These are phyloP conservation scores for Daphne laureola DNA, from an alignment of 441 rosid species.

Conservation along the genomic window DNA sequence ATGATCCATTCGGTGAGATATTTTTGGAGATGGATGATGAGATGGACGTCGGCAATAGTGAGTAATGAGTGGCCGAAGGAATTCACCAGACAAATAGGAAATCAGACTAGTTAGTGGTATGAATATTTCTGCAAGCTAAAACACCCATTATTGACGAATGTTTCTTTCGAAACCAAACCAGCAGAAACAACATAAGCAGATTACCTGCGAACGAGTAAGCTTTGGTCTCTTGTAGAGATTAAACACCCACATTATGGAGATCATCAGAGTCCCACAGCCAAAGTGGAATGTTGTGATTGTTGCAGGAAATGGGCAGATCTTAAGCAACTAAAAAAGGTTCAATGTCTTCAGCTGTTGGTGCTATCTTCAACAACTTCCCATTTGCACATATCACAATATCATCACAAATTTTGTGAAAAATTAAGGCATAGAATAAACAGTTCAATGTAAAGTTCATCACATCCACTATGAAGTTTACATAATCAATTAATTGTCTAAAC, in stretches of 20 bases:
- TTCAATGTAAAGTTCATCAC: not conserved
- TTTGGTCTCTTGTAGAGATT: constrained; percentile 47
- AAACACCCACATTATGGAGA: constrained; percentile 44
- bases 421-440: not conserved
- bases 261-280: constrained; percentile 49
- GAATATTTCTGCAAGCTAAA: constrained; percentile 48
- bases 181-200: not conserved
- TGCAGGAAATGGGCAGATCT: constrained; percentile 53
- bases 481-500: too few species aligned
- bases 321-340: constrained; percentile 33
- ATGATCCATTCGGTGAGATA: too few species aligned
- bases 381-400: not conserved
- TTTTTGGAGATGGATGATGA: too few species aligned
- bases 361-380: not conserved
- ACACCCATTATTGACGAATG: not conserved
- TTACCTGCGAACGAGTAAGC: constrained; percentile 49
- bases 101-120: too few species aligned
- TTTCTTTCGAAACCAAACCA: not conserved
- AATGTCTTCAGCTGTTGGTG: not conserved
- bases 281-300: constrained; percentile 53
- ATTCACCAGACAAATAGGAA: too few species aligned
- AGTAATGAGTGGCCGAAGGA: too few species aligned
- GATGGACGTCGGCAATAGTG: too few species aligned
- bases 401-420: not conserved
- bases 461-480: not conserved